Base-by-base conservation (phyloP, 441 rosid genomes). In the Euphorbia neoarborescens region DNA sequence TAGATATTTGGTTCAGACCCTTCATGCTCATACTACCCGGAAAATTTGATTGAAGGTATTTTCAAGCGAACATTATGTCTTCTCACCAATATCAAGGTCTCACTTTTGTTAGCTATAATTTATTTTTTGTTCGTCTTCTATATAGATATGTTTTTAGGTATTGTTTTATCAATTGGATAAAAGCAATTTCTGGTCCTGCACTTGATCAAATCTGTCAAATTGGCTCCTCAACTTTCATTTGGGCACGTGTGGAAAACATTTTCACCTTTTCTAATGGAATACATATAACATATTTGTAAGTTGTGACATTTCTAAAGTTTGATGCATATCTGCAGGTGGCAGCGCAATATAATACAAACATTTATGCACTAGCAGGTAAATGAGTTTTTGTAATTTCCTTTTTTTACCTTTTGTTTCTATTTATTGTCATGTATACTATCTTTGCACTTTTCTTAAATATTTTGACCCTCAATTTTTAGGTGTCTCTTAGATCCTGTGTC, bases 1-100 rank as follows among this genome's bases (percentile, higher is more conserved):
- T 87, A 94, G 98, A 92, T 92, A 78, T 95, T 95, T 86, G 98
- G 99, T 70, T 90, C 98, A 13, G 99, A 95, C 72, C 95, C 91
- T 72, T 79, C 96, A 70, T 92, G 96, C 83, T 88, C 99, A 19
- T 69, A 56, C 81, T 92, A 95, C 84, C 82, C 92, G 53, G 87
- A 86, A 78, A 92, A 77, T 83, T 86, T 95, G 86, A 89, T 92
- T 72, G 98, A 90, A 84, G 90, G 87, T 5, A 94, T 95, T 73
- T 95, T 92, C 82, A 80, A 78, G 70, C 92, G 84, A 73, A 95
- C 99, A n/a, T 81, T 87, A 28, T 86, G 90, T 77, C 92, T 89
- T 68, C 90, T 95, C 65, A 87, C 93, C 58, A 90, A 82, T 83
- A 92, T 95, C 73, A 86, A 92, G 91, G 99, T 90, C 64, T 25